Percentiles rank a stretch among this genome's conserved stretches.
Evolutionary conservation across 768 basidiomycete species (phyloP).

Genomic region (Boletus coccyginus): DNA sequence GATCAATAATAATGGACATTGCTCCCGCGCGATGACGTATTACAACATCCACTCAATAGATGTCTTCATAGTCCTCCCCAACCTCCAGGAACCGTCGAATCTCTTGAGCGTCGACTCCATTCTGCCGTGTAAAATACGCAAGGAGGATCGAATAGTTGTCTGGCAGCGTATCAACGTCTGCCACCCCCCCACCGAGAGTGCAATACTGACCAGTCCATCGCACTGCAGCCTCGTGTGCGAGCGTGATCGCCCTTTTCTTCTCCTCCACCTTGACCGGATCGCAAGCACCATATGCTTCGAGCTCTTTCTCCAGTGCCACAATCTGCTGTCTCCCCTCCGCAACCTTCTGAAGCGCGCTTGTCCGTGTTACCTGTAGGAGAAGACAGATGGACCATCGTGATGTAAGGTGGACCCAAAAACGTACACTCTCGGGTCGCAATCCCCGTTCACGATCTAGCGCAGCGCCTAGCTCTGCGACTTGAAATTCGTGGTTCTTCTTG

Average conservation of each 20-base stretch:
- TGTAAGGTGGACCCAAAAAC: constrained; percentile 8
- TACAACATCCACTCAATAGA: constrained; percentile 37
- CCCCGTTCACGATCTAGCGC: constrained; percentile 51
- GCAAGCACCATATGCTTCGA: constrained; percentile 75
- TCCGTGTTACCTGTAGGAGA: constrained; percentile 52
- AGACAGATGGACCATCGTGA: background rate
- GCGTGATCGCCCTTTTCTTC: constrained; percentile 63
- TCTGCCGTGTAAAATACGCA: constrained; percentile 63
- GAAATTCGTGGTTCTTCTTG: constrained; percentile 39
- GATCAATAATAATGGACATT: constrained; percentile 1
- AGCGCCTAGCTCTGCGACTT: constrained; percentile 48
- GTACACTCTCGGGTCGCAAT: constrained; percentile 57
- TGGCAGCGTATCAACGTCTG: constrained; percentile 24
- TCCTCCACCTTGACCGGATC: constrained; percentile 82
- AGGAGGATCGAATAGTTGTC: constrained; percentile 72
- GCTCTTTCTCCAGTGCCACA: constrained; percentile 57
- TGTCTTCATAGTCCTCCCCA: constrained; percentile 75
- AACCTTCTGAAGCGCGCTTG: constrained; percentile 50
- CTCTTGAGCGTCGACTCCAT: constrained; percentile 54
- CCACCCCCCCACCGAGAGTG: background rate
- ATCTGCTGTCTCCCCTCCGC: constrained; percentile 47
- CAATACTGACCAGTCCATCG: constrained; percentile 81
- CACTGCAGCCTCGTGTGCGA: constrained; percentile 80
- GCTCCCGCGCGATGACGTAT: constrained; percentile 13
- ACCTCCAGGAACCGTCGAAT: constrained; percentile 65